Conservation (phyloP, 768 basidiomycete genomes). For the Boletus patriciae region DNA sequence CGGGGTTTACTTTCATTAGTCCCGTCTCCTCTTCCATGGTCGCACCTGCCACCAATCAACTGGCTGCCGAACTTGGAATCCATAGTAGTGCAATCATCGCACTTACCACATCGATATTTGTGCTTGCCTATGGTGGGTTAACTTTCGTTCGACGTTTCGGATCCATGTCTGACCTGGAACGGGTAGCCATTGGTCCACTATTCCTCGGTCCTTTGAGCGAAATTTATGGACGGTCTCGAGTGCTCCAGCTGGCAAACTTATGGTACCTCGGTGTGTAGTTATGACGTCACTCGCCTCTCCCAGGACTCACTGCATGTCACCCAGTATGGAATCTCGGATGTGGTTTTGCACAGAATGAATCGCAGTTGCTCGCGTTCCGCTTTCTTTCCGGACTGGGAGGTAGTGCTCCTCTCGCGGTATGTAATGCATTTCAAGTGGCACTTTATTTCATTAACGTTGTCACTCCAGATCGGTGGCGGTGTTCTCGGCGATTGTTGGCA, state of each 20-base stretch:
- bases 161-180: background rate
- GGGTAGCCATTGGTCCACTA: constrained; percentile 33
- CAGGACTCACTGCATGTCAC: background rate
- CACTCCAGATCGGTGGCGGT: constrained; percentile 58
- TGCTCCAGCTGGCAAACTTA: constrained; percentile 63
- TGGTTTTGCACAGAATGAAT: constrained; percentile 59
- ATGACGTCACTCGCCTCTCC: background rate
- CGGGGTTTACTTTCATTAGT: constrained; percentile 65
- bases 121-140: constrained; percentile 57
- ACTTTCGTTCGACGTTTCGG: background rate
- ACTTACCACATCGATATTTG: constrained; percentile 60
- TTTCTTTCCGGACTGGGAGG: constrained; percentile 72
- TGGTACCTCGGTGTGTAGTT: constrained; percentile 55
- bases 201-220: constrained; percentile 65
- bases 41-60: constrained; percentile 56
- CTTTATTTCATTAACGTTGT: background rate
- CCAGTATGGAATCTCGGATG: constrained; percentile 63
- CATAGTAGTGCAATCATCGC: constrained; percentile 48
- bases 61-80: constrained; percentile 56
- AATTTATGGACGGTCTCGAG: constrained; percentile 63
- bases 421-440: background rate
- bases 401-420: constrained; percentile 59
- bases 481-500: constrained; percentile 62
- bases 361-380: constrained; percentile 64
- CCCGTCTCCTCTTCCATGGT: constrained; percentile 75